These are phyloP conservation scores for Vitis rupestris DNA, from an alignment of 164 flowering plant species.

Conservation along the genomic window DNA sequence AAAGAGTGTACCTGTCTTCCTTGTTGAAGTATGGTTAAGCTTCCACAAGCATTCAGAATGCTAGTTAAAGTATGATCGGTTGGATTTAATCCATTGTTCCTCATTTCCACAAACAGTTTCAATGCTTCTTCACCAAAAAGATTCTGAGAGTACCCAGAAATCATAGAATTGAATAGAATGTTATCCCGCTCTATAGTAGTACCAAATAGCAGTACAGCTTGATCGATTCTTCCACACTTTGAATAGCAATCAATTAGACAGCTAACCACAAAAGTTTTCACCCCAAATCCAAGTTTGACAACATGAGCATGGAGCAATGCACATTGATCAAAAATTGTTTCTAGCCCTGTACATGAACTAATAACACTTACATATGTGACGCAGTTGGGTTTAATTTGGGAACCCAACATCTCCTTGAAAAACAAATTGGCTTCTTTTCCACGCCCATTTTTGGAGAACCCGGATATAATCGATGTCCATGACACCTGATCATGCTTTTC, in stretches of 20 bases:
- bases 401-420: slow-evolving; percentile 40
- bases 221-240: slow-evolving; percentile 33
- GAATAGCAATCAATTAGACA: slow-evolving; percentile 49
- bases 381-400: slow-evolving; percentile 35
- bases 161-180: slow-evolving; percentile 41
- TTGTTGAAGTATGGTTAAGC: slow-evolving; percentile 29
- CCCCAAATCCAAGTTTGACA: slow-evolving; percentile 34
- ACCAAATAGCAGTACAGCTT: slow-evolving; percentile 29
- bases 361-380: slow-evolving; percentile 37
- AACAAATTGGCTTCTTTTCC: slow-evolving; percentile 35
- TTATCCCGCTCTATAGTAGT: slow-evolving; percentile 25
- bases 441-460: slow-evolving; percentile 36
- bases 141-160: slow-evolving; percentile 41
- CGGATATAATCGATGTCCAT: slow-evolving; percentile 48
- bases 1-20: slow-evolving; percentile 44
- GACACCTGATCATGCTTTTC: slow-evolving; percentile 40
- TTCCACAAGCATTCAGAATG: slow-evolving; percentile 44
- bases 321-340: slow-evolving; percentile 12
- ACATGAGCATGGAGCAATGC: slow-evolving; percentile 42
- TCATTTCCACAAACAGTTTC: slow-evolving; percentile 36
- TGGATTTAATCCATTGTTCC: slow-evolving; percentile 16
- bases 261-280: slow-evolving; percentile 33
- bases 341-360: slow-evolving; percentile 27
- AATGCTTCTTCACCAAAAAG: slow-evolving; percentile 32
- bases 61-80: slow-evolving; percentile 34